A percentile compares a stretch with the other conserved stretches of the same genome.
Conservation (phyloP, 148 eudicot species). For the Rhododendron henanense region DNA sequence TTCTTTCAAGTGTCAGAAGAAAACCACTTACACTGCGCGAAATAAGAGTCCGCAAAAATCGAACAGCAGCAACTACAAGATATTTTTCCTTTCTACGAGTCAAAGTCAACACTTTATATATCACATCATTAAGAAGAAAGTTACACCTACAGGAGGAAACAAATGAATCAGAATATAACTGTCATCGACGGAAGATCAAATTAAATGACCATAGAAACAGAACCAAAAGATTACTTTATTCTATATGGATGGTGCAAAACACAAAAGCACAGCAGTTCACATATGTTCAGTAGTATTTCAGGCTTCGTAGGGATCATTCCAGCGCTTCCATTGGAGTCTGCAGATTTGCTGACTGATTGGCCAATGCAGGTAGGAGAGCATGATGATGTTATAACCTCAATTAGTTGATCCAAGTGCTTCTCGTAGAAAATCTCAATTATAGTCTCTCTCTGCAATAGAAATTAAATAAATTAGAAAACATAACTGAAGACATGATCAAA, state of each 20-base stretch:
- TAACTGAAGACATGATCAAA: not conserved
- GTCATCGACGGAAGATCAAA: not conserved
- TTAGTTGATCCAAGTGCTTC: slow-evolving; percentile 78
- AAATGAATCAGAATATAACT: not conserved
- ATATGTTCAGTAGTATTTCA: slow-evolving; percentile 78
- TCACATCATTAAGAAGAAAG: slow-evolving; percentile 67
- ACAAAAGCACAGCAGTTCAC: slow-evolving; percentile 87
- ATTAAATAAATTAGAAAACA: not conserved
- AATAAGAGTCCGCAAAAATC: slow-evolving; percentile 77
- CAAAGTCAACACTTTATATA: slow-evolving; percentile 75
- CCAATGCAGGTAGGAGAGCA: slow-evolving; percentile 42
- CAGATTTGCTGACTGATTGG: slow-evolving; percentile 28
- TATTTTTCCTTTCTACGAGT: slow-evolving; percentile 79
- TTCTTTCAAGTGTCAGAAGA: not conserved
- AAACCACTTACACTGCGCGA: slow-evolving; percentile 77
- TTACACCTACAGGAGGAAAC: slow-evolving; percentile 52
- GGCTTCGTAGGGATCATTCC: slow-evolving; percentile 49
- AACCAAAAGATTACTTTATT: slow-evolving; percentile 60
- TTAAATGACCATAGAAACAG: slow-evolving; percentile 4
- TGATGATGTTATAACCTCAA: slow-evolving; percentile 74
- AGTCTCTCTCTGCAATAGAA: slow-evolving; percentile 70
- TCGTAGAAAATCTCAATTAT: slow-evolving; percentile 82
- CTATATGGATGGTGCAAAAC: slow-evolving; percentile 83
- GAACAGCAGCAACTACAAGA: slow-evolving; percentile 83
- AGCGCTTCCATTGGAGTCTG: slow-evolving; percentile 26